Base-by-base conservation (phyloP, 2,329 filamentous ascomycete genomes). In the Alternaria burnsii region DNA sequence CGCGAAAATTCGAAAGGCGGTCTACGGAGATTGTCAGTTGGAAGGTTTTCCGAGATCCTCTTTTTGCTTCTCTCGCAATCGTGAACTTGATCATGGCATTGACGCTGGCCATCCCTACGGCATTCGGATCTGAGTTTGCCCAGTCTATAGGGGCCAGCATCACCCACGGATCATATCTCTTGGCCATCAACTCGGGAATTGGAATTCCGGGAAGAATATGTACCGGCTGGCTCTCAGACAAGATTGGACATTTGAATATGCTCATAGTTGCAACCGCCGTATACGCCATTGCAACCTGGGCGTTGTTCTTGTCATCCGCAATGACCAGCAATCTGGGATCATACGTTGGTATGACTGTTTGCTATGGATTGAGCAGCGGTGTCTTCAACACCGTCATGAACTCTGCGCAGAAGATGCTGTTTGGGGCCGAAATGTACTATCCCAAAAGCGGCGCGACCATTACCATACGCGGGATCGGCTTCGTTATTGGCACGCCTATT, bases 51-150 rank as follows among this genome's bases (percentile, higher is more conserved):
- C 65, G 64, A 9, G 76, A 78, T 18, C 78, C 81, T 1, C 73
- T 77, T 1, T 83, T 85, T 57, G 53, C 82, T 34, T 74, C 82
- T 40, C 78, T 78, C 28, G 78, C 77, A n/a, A 61, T 78, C 1
- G 81, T 79, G 1, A 69, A 66, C 55, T 56, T 72, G 14, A 54
- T 74, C 68, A 84, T 70, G 38, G 78, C 83, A 0, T 79, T 82
- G 44, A 82, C 81, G 5, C 79, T 82, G 43, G 78, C 80, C 51
- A 77, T 83, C 10, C 83, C 83, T 0, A 73, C 84, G n/a, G 78
- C 79, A 0, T 85, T 85, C 59, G 76, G 85, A 40, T 78, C 82
- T 0, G 81, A 82, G 14, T 85, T 84, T 65, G 81, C 79, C 9
- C 78, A 82, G 2, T 74, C 76, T 0, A 67, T 85, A 2, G 83